phyloP scores from a whole-genome alignment of 2,329 filamentous ascomycete species.

The Hymenoscyphus scutula region DNA sequence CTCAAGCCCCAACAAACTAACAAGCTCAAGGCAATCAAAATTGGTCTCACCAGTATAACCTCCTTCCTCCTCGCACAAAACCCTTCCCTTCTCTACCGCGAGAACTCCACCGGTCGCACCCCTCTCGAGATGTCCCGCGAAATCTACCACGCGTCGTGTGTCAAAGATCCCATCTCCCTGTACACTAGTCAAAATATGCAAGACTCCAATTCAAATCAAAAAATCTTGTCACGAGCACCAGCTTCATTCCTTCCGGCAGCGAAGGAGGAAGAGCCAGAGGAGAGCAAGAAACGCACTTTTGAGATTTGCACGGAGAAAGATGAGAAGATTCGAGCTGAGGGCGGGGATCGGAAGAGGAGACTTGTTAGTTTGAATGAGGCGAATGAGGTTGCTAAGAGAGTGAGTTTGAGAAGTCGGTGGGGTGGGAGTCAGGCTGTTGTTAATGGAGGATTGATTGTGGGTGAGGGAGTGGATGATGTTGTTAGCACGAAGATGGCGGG shows the following conservation, averaged over 20 bases:
- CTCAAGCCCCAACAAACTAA: constrained; percentile 32
- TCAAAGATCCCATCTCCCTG: constrained; percentile 28
- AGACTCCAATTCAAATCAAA: not conserved
- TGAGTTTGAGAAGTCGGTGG: constrained; percentile 20
- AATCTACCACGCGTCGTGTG: constrained; percentile 41
- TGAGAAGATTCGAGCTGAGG: constrained; percentile 24
- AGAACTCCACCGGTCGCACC: constrained; percentile 75
- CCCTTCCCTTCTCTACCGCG: constrained; percentile 54
- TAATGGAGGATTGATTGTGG: constrained; percentile 26
- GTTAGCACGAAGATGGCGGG: constrained; percentile 24
- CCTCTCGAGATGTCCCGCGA: constrained; percentile 67
- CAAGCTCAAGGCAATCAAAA: constrained; percentile 36
- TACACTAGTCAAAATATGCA: not conserved
- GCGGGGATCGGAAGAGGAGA: constrained; percentile 44
- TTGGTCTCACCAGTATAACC: constrained; percentile 22
- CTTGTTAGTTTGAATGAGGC: constrained; percentile 57
- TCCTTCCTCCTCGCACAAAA: constrained; percentile 28
- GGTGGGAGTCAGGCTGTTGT: constrained; percentile 22
- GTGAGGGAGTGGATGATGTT: constrained; percentile 23
- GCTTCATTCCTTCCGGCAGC: constrained; percentile 5
- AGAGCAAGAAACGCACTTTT: constrained; percentile 35
- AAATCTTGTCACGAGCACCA: constrained; percentile 13
- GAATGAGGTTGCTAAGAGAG: constrained; percentile 56
- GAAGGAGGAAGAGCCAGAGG: constrained; percentile 4
- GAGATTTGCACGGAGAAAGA: constrained; percentile 39